These are phyloP conservation scores for Carex arenaria DNA, from an alignment of 202 grass and related monocot species.

Conservation along the genomic window DNA sequence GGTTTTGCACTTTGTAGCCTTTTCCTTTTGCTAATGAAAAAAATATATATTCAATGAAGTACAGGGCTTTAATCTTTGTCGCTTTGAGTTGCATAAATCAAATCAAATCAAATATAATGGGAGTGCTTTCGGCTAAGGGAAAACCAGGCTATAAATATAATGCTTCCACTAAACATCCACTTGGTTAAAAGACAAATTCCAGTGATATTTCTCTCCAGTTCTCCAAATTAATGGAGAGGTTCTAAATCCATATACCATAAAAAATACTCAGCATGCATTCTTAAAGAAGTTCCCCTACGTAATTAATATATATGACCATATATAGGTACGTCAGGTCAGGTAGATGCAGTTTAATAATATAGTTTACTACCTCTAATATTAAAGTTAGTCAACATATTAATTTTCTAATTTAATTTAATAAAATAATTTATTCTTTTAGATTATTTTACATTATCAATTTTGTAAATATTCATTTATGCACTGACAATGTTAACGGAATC, in stretches of 20 bases:
- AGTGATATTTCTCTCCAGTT: neutral
- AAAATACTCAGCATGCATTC: neutral
- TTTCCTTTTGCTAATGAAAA: neutral
- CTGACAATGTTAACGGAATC: neutral
- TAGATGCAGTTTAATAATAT: neutral
- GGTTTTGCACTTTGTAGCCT: constrained; percentile 4
- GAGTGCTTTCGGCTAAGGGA: constrained; percentile 15
- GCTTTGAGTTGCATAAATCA: neutral
- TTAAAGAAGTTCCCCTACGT: neutral
- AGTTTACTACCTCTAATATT: no score
- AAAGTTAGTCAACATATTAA: neutral
- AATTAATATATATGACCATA: neutral
- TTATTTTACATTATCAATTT: neutral
- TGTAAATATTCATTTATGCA: neutral
- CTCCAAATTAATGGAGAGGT: neutral
- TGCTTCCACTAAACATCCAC: constrained; percentile 25
- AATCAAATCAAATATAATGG: constrained; percentile 1
- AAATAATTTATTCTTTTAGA: neutral
- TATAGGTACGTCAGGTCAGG: no score
- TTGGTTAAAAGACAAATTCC: constrained; percentile 11
- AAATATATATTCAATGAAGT: neutral
- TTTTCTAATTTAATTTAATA: neutral
- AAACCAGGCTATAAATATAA: constrained; percentile 6
- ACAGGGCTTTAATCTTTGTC: constrained; percentile 5
- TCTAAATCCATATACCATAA: neutral